Base-by-base conservation (phyloP, 257 asterid species). In the Cinchona pubescens region DNA sequence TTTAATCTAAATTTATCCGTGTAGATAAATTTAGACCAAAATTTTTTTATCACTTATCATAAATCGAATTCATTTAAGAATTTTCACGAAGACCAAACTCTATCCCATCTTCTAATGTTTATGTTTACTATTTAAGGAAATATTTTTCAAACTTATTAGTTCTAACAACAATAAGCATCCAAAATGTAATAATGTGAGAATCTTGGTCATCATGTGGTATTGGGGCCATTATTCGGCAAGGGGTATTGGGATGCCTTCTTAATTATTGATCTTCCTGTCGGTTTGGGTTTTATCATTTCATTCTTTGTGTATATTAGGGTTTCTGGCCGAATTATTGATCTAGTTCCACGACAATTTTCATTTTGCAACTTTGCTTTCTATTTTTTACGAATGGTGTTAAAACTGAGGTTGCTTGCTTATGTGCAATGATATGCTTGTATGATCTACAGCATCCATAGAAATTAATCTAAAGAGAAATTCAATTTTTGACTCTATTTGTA, bases 261-360 rank as follows among this genome's bases (percentile, higher is more conserved):
- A 56, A 46, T 63, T 74, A 37, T 75, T 75, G 40, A 35, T 34
- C 48, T 34, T 49, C 45, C 46, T 75, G 73, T 75, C 79, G 64
- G 61, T 75, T 75, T 75, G 32, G 79, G 40, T 35, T 74, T 75
- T 65, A 43, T 37, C 58, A 56, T 72, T 72, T 58, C 68, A 23
- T 35, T 64, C 40, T 64, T 49, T 32, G 62, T 48, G 23, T 46
- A 10, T 9, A 37, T n/a, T n/a, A 15, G 7, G 2, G 2, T 21
- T 73, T 30, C 51, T 51, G 27, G 8, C 56, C 9, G 27, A 72
- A 51, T 72, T 72, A 72, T 72, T 72, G 58, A 72, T n/a, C 27
- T 15, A 3, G 3, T 15, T n/a, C 27, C 40, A 0, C 3, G 38
- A 71, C 25, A 40, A 23, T 38, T 53, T 53, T 23, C 56, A 51